Percentiles rank a stretch among this genome's conserved stretches.
Evolutionary conservation across 140 eudicot genomes (phyloP).

Genomic region (Oenanthe javanica): DNA sequence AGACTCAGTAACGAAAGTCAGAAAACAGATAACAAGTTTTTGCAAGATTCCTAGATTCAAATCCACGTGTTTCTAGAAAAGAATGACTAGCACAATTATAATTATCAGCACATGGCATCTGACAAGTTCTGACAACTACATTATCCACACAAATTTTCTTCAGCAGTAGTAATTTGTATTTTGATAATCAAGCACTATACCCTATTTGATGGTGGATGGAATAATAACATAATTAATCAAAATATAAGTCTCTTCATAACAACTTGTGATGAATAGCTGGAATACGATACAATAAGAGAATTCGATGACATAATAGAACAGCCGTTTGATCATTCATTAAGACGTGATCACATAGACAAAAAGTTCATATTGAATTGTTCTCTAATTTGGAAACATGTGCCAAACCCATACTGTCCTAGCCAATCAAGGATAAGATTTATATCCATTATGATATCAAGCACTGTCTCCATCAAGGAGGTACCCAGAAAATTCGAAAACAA

Average conservation of each 20-base stretch:
- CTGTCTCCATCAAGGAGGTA: slow-evolving; percentile 8
- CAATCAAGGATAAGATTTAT: slow-evolving; percentile 36
- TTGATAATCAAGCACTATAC: not conserved
- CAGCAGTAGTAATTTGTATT: not conserved
- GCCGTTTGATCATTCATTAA: not conserved
- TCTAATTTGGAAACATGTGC: slow-evolving; percentile 46
- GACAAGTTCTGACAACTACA: not conserved
- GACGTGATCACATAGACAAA: slow-evolving; percentile 1
- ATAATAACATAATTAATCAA: not conserved
- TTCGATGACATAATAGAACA: not conserved
- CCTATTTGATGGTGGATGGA: not conserved
- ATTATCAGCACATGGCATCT: slow-evolving; percentile 6
- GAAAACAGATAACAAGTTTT: not conserved
- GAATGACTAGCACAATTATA: not conserved
- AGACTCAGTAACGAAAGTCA: not conserved
- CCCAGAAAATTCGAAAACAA: slow-evolving; percentile 4
- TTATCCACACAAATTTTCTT: not conserved
- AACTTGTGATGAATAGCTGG: not conserved
- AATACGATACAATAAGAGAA: slow-evolving; percentile 1
- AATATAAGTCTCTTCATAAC: not conserved
- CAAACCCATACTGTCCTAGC: slow-evolving; percentile 37
- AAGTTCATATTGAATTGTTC: slow-evolving; percentile 25
- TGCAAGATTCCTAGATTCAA: not conserved
- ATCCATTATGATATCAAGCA: slow-evolving; percentile 12
- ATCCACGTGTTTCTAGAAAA: slow-evolving; percentile 1